A percentile compares a stretch with the other conserved stretches of the same genome.
phyloP scores from a whole-genome alignment of 768 basidiomycete species.

The Mycena leptocephala region DNA sequence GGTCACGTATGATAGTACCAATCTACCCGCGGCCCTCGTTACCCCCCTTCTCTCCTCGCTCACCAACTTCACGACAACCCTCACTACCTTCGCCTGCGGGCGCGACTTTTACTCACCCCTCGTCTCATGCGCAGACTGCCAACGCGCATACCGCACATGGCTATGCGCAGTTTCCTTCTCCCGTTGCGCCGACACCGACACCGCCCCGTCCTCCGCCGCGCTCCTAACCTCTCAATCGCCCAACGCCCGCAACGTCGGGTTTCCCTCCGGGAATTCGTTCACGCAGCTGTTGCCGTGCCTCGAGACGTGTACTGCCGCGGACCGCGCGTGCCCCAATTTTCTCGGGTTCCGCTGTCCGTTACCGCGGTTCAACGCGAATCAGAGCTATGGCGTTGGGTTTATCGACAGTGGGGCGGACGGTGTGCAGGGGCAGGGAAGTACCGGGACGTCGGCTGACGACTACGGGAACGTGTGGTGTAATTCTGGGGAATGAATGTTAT shows the following conservation, averaged over 20 bases:
- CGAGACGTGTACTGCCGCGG: conserved; percentile 81
- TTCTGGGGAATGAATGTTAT: conserved; percentile 30
- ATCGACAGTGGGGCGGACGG: conserved; percentile 71
- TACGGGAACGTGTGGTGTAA: conserved; percentile 90
- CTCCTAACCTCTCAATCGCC: conserved; percentile 39
- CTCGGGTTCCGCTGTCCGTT: conserved; percentile 81
- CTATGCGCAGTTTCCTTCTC: conserved; percentile 83
- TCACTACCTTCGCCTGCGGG: conserved; percentile 85
- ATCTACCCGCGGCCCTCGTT: conserved; percentile 66
- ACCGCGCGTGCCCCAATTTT: conserved; percentile 85
- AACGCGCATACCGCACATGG: conserved; percentile 82
- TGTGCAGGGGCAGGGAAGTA: conserved; percentile 62
- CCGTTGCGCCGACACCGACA: conserved; percentile 69
- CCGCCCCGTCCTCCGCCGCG: conserved; percentile 48
- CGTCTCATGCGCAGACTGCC: conserved; percentile 84
- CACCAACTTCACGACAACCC: conserved; percentile 81
- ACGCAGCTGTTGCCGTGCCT: conserved; percentile 83
- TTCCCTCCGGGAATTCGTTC: conserved; percentile 67
- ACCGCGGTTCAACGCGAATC: conserved; percentile 71
- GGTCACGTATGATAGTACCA: conserved; percentile 64
- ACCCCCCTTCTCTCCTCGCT: conserved; percentile 71
- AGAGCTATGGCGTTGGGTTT: conserved; percentile 85
- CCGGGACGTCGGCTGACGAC: conserved; percentile 72
- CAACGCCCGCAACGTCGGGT: conserved; percentile 59
- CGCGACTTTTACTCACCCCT: conserved; percentile 87